Evolutionary conservation across 2,329 filamentous ascomycete species (phyloP).

Genomic region (Aspergillus fumigatiaffinis): DNA sequence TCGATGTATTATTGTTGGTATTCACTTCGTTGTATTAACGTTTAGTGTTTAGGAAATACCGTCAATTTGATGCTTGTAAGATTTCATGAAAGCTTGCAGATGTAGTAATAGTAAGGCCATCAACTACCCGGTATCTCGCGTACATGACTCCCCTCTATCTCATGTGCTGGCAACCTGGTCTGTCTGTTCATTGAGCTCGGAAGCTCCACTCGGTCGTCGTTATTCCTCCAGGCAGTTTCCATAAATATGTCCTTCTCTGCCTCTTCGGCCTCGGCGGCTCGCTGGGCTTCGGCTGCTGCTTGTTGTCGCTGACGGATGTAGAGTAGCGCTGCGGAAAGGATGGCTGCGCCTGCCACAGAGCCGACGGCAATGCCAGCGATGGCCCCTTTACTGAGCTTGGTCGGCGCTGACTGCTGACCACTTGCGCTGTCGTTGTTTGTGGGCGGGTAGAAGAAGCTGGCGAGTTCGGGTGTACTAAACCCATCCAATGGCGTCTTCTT

Average conservation of each 20-base stretch:
- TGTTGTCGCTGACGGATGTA: not conserved
- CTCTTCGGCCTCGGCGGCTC: not conserved
- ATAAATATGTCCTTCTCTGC: not conserved
- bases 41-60: not conserved
- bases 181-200: not conserved
- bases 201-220: not conserved
- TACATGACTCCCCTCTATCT: not conserved
- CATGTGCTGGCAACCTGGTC: not conserved
- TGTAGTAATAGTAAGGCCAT: not conserved
- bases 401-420: not conserved
- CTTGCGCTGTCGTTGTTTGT: not conserved
- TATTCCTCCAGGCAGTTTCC: not conserved
- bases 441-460: not conserved
- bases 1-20: too few species aligned
- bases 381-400: not conserved
- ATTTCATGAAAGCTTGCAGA: not conserved
- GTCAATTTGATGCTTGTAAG: not conserved
- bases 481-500: not conserved
- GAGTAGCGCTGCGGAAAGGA: not conserved
- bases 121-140: not conserved
- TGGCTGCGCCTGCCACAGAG: not conserved
- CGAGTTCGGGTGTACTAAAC: not conserved
- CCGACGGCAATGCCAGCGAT: constrained; percentile 1
- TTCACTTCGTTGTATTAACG: not conserved
- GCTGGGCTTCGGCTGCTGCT: not conserved